Base-by-base conservation (phyloP, 768 basidiomycete species). In the Amanita inopinata region DNA sequence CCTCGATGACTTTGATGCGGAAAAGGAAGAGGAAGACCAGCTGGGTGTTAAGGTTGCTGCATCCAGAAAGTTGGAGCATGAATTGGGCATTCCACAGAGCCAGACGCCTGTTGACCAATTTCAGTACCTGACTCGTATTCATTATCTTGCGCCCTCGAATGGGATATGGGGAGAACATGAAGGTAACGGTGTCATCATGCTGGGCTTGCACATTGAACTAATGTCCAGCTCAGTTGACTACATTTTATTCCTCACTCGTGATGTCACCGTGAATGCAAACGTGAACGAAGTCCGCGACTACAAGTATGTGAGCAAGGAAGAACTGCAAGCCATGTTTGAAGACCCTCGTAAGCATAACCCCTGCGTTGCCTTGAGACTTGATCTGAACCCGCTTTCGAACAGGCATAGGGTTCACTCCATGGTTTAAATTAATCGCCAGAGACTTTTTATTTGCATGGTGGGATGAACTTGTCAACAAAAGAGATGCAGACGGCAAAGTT, bases 381-480 rank as follows among this genome's bases (percentile, higher is more conserved):
- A 3, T 19, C 7, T 47, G 12, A 34, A 34, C 18, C 34, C 15
- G 24, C 25, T 3, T 35, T 35, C 30, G 7, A 24, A 34, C 53
- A 94, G 90, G 63, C 44, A 88, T 88, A 59, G 76, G 74, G 2
- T 99, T 99, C 61, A 99, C 96, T 5, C 96, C 96, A 0, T 99
- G 96, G 96, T 99, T 99, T 78, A 89, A 92, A 61, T 79, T 98
- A 20, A 98, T 99, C 55, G 92, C 91, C 2, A 78, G 92, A 3
- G 91, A 97, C 59, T 94, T 94, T 62, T 71, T 99, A 32, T 98
- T 93, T 57, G 89, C 87, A 17, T 99, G 96, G 96, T 99, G 96
- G 96, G 91, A 96, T 55, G 82, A 85, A 47, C 77, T 99, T 32
- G 55, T 83, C 48, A 66, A 65, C 41, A 78, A 85, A 27, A 76